Percentiles rank a stretch among this genome's conserved stretches.
These are phyloP conservation scores for Effrenium voratum DNA, from an alignment of 73 alveolate genomes.

Conservation along the genomic window DNA sequence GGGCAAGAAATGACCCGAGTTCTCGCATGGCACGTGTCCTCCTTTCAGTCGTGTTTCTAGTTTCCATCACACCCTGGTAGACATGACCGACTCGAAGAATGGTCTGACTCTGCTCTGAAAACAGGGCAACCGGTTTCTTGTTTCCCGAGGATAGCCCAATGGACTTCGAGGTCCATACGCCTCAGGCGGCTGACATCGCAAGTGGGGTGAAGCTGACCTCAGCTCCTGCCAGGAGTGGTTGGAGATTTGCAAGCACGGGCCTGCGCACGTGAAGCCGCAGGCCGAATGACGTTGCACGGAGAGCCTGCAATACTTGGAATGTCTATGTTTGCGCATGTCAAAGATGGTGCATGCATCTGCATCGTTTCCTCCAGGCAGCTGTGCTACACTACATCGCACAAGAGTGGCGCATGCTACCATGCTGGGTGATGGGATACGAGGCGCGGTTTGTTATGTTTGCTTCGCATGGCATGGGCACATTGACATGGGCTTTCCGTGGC, in stretches of 20 bases:
- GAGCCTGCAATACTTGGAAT: no score
- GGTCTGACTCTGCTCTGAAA: background rate
- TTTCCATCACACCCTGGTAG: background rate
- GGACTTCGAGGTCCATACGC: slow-evolving; percentile 92
- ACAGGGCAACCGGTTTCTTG: background rate
- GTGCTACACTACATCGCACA: slow-evolving; percentile 73
- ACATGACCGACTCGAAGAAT: background rate
- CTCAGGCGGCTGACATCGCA: slow-evolving; percentile 1
- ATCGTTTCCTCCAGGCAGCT: slow-evolving; percentile 32
- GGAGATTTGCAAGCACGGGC: background rate
- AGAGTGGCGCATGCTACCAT: slow-evolving; percentile 85
- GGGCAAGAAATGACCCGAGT: background rate
- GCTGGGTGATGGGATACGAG: slow-evolving; percentile 90
- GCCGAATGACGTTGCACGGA: no score
- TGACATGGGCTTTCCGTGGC: background rate
- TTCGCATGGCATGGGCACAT: background rate
- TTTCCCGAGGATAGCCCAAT: slow-evolving; percentile 46
- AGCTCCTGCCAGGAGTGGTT: background rate
- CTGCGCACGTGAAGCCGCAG: background rate
- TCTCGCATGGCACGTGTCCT: background rate
- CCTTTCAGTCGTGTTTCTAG: background rate
- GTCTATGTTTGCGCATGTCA: no score
- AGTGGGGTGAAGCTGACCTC: background rate
- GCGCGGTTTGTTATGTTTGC: background rate
- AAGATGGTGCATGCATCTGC: no score